Conservation (phyloP, 768 basidiomycete species). For the Kwoniella shandongensis region DNA sequence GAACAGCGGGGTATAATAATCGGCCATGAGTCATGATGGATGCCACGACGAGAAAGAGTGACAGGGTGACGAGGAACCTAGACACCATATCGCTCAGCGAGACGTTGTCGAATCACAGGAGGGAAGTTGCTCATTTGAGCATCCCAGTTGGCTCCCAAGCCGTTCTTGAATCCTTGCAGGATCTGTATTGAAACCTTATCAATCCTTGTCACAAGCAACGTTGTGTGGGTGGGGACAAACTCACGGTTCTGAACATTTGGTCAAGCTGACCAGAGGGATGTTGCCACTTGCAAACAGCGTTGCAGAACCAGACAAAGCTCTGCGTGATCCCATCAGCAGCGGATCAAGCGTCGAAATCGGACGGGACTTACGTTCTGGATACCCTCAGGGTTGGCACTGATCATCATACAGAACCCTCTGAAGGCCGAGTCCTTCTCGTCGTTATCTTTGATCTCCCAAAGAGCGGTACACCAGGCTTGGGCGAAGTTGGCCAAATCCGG, state of each 20-base stretch:
- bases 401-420: slow-evolving; percentile 92
- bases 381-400: slow-evolving; percentile 89
- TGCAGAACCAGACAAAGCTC: slow-evolving; percentile 97
- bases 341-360: not conserved
- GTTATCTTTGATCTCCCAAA: slow-evolving; percentile 98
- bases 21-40: too few species aligned
- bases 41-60: not conserved
- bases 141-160: slow-evolving; percentile 76
- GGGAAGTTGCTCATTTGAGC: slow-evolving; percentile 81
- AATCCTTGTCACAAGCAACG: too few species aligned
- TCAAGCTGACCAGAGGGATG: slow-evolving; percentile 88
- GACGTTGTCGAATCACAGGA: slow-evolving; percentile 79
- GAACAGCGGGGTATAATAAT: too few species aligned
- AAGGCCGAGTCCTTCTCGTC: slow-evolving; percentile 99
- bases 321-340: slow-evolving; percentile 50
- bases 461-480: slow-evolving; percentile 92
- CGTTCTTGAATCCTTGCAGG: slow-evolving; percentile 83
- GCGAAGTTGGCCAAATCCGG: slow-evolving; percentile 87
- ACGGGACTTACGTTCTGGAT: slow-evolving; percentile 74
- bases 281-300: slow-evolving; percentile 93
- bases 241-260: slow-evolving; percentile 77
- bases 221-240: slow-evolving; percentile 19
- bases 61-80: slow-evolving; percentile 46
- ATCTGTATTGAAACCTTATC: slow-evolving; percentile 56
- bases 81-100: slow-evolving; percentile 83